phyloP scores from a whole-genome alignment of 768 basidiomycete genomes.

The Lanmaoa pseudosensibilis region DNA sequence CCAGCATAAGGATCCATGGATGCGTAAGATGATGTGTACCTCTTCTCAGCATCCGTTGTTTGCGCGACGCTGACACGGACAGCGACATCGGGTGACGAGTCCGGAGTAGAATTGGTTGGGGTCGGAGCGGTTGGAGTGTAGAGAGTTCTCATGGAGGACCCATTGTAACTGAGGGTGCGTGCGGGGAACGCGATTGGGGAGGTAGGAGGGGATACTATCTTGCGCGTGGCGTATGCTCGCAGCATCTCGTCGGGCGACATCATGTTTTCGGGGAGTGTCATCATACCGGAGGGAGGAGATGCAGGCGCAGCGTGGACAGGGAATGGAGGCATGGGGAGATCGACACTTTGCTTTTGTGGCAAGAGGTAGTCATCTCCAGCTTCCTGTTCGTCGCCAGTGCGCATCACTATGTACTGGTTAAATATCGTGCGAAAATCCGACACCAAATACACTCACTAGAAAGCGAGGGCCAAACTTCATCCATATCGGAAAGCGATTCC shows the following conservation, averaged over 20 bases:
- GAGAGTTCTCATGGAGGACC: constrained; percentile 31
- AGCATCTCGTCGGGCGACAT: constrained; percentile 77
- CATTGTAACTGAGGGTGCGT: constrained; percentile 24
- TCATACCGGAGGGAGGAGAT: constrained; percentile 41
- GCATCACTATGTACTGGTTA: constrained; percentile 58
- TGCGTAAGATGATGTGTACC: constrained; percentile 27
- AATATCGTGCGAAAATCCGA: constrained; percentile 1
- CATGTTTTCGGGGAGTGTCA: constrained; percentile 39
- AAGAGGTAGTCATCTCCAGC: constrained; percentile 48
- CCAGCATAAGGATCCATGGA: constrained; percentile 27
- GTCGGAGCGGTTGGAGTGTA: constrained; percentile 25
- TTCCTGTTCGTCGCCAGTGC: constrained; percentile 45
- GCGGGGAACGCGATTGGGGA: constrained; percentile 33
- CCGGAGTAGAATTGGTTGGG: constrained; percentile 14
- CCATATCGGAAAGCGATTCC: constrained; percentile 41
- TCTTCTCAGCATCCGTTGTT: constrained; percentile 19
- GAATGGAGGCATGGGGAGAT: constrained; percentile 35
- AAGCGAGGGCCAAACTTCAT: constrained; percentile 69
- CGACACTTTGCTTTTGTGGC: constrained; percentile 25
- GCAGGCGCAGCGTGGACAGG: constrained; percentile 32
- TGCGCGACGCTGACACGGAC: constrained; percentile 10
- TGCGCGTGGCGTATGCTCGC: constrained; percentile 63
- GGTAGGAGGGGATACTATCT: constrained; percentile 34
- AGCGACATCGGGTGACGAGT: neutral
- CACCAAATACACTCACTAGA: constrained; percentile 45